These are phyloP conservation scores for Paramecium tetraurelia DNA, from an alignment of 73 alveolate genomes.

Conservation along the genomic window DNA sequence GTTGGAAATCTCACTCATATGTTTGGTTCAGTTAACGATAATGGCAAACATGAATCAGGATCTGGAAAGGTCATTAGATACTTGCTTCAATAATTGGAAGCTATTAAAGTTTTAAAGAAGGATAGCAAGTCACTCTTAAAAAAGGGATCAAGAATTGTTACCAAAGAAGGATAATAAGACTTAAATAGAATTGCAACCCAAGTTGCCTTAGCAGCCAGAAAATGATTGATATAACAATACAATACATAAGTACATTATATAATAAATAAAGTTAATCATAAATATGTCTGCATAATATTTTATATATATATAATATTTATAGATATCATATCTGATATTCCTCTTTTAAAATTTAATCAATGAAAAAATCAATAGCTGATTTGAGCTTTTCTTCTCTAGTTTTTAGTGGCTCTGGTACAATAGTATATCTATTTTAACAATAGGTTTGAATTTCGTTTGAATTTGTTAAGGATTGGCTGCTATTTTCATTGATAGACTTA, in stretches of 20 bases:
- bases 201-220: conserved; percentile 62
- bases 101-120: conserved; percentile 80
- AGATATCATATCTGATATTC: neutral
- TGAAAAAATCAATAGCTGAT: neutral
- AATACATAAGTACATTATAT: conserved; percentile 14
- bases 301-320: neutral
- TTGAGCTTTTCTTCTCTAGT: neutral
- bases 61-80: conserved; percentile 94
- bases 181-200: conserved; percentile 71
- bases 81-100: conserved; percentile 85
- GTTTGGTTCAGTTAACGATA: conserved; percentile 85
- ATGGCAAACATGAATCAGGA: conserved; percentile 80
- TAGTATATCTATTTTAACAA: neutral
- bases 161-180: conserved; percentile 70
- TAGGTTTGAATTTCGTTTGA: neutral
- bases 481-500: neutral
- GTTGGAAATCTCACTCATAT: conserved; percentile 64
- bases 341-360: neutral
- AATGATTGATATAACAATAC: neutral
- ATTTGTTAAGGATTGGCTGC: neutral
- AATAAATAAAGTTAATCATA: neutral
- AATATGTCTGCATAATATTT: neutral
- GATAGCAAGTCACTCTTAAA: conserved; percentile 62
- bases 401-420: neutral
- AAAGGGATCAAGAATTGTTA: conserved; percentile 64